Percentiles rank a stretch among this genome's conserved stretches.
Evolutionary conservation across 345 rosid genomes (phyloP).

Genomic region (Mallotus nudiflorus): DNA sequence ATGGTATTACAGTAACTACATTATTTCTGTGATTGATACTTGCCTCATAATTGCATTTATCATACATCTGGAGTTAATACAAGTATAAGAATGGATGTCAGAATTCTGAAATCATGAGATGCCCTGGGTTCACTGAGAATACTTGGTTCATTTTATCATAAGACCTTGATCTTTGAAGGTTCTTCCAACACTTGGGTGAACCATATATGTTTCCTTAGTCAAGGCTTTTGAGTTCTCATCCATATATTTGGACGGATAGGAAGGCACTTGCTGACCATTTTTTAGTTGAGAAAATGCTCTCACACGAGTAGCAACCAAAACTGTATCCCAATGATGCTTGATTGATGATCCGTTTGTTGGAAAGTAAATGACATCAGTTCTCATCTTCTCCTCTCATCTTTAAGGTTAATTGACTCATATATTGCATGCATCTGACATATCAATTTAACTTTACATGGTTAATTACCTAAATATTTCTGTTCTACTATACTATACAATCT

Average conservation of each 20-base stretch:
- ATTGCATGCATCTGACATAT: background rate
- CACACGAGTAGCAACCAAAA: background rate
- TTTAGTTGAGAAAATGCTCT: background rate
- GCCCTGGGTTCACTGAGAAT: no score
- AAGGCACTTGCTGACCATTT: background rate
- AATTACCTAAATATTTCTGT: background rate
- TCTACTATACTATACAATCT: background rate
- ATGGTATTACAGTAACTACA: slow-evolving; percentile 41
- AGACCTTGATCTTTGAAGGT: background rate
- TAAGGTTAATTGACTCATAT: background rate
- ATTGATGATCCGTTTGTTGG: no score
- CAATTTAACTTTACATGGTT: background rate
- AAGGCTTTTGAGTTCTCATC: background rate
- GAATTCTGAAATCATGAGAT: no score
- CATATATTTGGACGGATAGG: background rate
- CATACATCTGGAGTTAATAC: background rate
- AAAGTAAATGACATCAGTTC: no score
- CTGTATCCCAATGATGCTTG: background rate
- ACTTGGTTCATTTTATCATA: background rate
- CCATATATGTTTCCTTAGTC: background rate
- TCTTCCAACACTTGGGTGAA: background rate
- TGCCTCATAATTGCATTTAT: slow-evolving; percentile 6
- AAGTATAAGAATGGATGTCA: background rate
- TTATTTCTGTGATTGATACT: slow-evolving; percentile 8
- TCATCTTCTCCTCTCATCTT: background rate